Conservation (phyloP, 192 early-diverging fungal species). For the Coemansia javaensis region DNA sequence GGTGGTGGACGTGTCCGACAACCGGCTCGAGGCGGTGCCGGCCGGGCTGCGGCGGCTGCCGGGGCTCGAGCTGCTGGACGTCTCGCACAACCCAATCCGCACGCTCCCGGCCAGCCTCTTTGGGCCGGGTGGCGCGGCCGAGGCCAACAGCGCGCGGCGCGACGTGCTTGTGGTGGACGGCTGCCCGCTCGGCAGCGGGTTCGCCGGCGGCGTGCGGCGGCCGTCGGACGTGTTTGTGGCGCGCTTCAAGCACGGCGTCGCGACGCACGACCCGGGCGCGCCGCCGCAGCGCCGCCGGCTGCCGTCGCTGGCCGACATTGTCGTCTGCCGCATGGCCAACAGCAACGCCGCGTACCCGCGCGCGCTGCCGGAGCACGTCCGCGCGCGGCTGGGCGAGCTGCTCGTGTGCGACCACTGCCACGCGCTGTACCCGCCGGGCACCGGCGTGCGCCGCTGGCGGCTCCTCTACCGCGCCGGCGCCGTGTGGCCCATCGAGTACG, state of each 20-base stretch:
- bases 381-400: conserved; percentile 10
- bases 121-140: conserved; percentile 17
- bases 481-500: conserved; percentile 28
- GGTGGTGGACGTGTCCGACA: conserved; percentile 8
- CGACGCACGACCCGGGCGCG: background rate
- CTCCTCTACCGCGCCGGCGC: conserved; percentile 15
- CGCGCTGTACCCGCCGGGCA: conserved; percentile 22
- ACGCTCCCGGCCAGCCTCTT: conserved; percentile 29
- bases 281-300: background rate
- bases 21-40: conserved; percentile 16
- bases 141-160: conserved; percentile 17
- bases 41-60: conserved; percentile 11
- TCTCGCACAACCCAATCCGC: conserved; percentile 27
- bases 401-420: conserved; percentile 30
- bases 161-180: conserved; percentile 19
- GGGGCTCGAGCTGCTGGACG: conserved; percentile 8
- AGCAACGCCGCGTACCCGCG: conserved; percentile 10
- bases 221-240: conserved; percentile 5
- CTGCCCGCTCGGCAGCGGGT: conserved; percentile 19
- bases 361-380: conserved; percentile 31
- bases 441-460: conserved; percentile 20
- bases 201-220: conserved; percentile 1
- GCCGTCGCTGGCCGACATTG: conserved; percentile 17
- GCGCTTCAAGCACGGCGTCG: conserved; percentile 15
- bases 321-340: conserved; percentile 25